Evolutionary conservation across 371 early-diverging fungal species (phyloP).

Genomic region (Rhizomucor pusillus): DNA sequence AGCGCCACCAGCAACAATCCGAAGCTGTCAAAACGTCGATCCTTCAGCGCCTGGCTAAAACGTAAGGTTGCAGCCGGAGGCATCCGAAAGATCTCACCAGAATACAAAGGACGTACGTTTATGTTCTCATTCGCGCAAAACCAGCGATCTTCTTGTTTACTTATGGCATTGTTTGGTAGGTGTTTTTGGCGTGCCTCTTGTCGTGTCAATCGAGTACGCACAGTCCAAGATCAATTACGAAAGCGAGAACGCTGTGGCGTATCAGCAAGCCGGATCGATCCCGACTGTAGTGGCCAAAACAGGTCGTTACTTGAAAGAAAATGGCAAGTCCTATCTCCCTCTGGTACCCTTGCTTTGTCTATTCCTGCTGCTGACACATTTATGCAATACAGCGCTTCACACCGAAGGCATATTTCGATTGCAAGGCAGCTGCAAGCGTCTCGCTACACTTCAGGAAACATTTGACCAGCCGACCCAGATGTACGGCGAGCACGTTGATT

Average conservation of each 20-base stretch:
- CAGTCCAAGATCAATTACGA: constrained; percentile 20
- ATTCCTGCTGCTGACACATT: not conserved
- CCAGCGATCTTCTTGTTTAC: too few relatives aligned
- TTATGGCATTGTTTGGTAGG: not conserved
- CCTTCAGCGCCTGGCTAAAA: constrained; percentile 7
- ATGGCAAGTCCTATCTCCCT: constrained; percentile 22
- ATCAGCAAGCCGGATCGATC: constrained; percentile 33
- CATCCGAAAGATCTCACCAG: too few relatives aligned
- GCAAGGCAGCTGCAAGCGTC: constrained; percentile 52
- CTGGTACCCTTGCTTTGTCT: too few relatives aligned
- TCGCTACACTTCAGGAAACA: constrained; percentile 53
- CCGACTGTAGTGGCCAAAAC: constrained; percentile 51
- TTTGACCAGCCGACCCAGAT: constrained; percentile 43
- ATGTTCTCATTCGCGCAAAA: too few relatives aligned
- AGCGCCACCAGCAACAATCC: too few relatives aligned
- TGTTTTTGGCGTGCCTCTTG: constrained; percentile 23
- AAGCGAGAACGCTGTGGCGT: constrained; percentile 14
- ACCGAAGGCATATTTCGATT: constrained; percentile 27
- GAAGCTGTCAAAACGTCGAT: not conserved
- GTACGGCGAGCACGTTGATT: constrained; percentile 56
- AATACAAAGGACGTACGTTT: too few relatives aligned
- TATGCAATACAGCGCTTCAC: constrained; percentile 6
- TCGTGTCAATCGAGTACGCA: constrained; percentile 24
- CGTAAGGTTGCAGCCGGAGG: constrained; percentile 1
- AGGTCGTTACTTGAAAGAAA: constrained; percentile 40